These are phyloP conservation scores for Mycogone perniciosa DNA, from an alignment of 2,329 filamentous ascomycete species.

Conservation along the genomic window DNA sequence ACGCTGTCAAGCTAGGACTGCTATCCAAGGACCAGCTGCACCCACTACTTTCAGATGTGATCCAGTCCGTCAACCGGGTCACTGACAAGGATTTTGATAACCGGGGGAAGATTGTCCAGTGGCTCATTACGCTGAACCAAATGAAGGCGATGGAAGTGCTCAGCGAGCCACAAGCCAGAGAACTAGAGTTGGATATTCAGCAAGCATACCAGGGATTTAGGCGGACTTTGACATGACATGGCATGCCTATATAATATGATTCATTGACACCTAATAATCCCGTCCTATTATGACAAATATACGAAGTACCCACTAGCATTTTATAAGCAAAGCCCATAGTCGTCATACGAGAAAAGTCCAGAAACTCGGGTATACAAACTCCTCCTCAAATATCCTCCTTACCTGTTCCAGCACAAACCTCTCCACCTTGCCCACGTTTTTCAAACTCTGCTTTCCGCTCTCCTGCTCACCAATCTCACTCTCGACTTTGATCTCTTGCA, in stretches of 20 bases:
- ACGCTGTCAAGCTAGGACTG: conserved; percentile 86
- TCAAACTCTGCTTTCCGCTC: conserved; percentile 86
- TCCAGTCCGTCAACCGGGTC: conserved; percentile 95
- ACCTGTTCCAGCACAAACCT: conserved; percentile 96
- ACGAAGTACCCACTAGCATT: not conserved
- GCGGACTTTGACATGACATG: conserved; percentile 55
- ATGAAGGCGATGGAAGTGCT: conserved; percentile 95
- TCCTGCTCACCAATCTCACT: conserved; percentile 95
- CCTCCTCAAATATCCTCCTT: conserved; percentile 93
- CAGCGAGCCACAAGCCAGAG: conserved; percentile 76
- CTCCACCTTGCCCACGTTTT: conserved; percentile 98
- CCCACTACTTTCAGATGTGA: conserved; percentile 87
- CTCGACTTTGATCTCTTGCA: conserved; percentile 92
- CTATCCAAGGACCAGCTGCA: conserved; percentile 96
- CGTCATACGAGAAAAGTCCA: conserved; percentile 87
- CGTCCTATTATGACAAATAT: not conserved
- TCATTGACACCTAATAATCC: no score
- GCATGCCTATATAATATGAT: no score
- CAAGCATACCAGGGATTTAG: conserved; percentile 94
- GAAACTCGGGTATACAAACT: conserved; percentile 97
- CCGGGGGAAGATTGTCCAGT: conserved; percentile 95
- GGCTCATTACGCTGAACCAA: conserved; percentile 94
- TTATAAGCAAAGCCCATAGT: not conserved
- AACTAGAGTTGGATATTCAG: conserved; percentile 89
- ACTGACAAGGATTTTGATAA: conserved; percentile 93